Conservation (phyloP, 2,329 filamentous ascomycete species). For the Clonostachys rosea region DNA sequence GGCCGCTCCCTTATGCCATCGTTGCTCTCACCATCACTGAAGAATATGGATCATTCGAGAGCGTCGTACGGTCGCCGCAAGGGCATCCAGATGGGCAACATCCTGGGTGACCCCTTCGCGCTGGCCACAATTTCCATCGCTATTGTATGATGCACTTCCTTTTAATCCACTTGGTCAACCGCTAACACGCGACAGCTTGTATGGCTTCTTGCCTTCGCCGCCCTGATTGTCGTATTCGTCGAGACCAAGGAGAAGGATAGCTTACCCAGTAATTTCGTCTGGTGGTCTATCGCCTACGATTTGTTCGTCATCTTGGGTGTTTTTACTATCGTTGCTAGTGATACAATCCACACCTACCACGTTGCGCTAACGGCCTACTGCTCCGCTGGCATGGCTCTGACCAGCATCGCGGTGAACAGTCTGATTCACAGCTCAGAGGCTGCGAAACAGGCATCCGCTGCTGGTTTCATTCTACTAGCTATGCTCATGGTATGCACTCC, state of each 20-base stretch:
- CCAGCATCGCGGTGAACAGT: constrained; percentile 80
- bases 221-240: constrained; percentile 69
- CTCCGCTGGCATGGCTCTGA: constrained; percentile 75
- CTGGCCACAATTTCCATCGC: constrained; percentile 91
- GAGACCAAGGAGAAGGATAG: constrained; percentile 31
- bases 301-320: constrained; percentile 78
- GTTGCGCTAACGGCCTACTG: constrained; percentile 89
- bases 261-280: constrained; percentile 77
- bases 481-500: constrained; percentile 75
- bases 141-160: constrained; percentile 56
- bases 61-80: constrained; percentile 49
- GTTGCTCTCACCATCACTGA: constrained; percentile 63
- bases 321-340: constrained; percentile 76
- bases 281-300: constrained; percentile 88
- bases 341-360: constrained; percentile 83
- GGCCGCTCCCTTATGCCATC: background rate
- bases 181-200: constrained; percentile 61
- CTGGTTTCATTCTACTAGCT: constrained; percentile 88
- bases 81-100: constrained; percentile 77
- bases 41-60: constrained; percentile 74
- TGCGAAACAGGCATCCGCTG: constrained; percentile 79
- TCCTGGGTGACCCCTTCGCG: constrained; percentile 93
- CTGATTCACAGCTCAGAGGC: constrained; percentile 73
- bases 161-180: background rate
- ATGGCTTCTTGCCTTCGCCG: constrained; percentile 90